Evolutionary conservation across 352 stramenopile genomes (phyloP), one percentile per base, ranked within the genome.

Genomic region (Pythium phragmitis): DNA sequence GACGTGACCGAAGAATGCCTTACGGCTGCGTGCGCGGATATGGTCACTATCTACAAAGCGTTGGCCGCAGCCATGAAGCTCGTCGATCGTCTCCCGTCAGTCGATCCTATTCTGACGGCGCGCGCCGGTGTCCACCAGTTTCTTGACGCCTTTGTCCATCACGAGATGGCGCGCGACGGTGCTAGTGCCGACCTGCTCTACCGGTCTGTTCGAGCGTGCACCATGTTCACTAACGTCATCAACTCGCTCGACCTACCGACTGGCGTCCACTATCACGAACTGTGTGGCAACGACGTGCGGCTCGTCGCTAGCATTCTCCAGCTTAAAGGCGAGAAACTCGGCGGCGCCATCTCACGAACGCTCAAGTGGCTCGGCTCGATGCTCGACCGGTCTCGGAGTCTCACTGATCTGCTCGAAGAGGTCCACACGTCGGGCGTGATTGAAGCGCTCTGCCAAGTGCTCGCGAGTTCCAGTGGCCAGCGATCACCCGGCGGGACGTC

Each of bases 331-430:
- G 51, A 58, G 2, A 45, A 66, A 7, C 53, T 86, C 1, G 62
- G 64, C 14, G 64, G 47, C 3, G 74, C 68, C 16, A 76, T 85
- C 30, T 83, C 77, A 0, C 88, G 90, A 59, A 71, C 69, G 0
- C 68, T 94, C 7, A 94, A 94, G 47, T 94, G 86, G 86, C 65
- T 94, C 0, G 86, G 86, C 19, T 82, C 73, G 7, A 89, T 91
- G 75, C 74, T 92, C 4, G 80, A 91, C 72, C 69, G 72, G 17
- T 86, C 85, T 0, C 69, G 65, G 12, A 71, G 87, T 62, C 43
- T 93, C 7, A 82, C 75, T 0, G 66, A 70, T 16, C 63, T 91
- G 5, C 50, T 93, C 7, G 78, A 90, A 53, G 70, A 89, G 53
- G 70, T 90, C 0, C 73, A 77, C 28, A 51, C 73, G 5, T 91